Evolutionary conservation across 2,329 filamentous ascomycete species (phyloP), one percentile per base, ranked within the genome.

Genomic region (Orbilia quercus): DNA sequence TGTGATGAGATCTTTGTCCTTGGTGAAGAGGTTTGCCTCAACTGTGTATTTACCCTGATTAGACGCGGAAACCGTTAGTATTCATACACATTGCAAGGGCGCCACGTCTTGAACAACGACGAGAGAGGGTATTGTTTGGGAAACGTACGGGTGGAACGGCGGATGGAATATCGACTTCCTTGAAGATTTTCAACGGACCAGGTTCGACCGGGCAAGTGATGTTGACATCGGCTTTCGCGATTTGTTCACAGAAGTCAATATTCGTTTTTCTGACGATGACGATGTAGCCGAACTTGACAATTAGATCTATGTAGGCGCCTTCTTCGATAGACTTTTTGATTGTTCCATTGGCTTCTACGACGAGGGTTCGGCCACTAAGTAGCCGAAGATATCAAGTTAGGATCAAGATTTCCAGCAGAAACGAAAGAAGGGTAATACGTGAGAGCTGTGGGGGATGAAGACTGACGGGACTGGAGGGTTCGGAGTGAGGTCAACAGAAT

Each of bases 231-330:
- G 86, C 84, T 20, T 72, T 51, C 4, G 44, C 16, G 76, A 96
- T 87, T 80, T 96, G 90, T 73, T 97, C 91, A 84, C 95, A 99
- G 38, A 98, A 86, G 79, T 96, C 90, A 78, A 89, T 88, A n/a
- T n/a, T n/a, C 4, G 16, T 45, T 76, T 85, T 90, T 81, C 87
- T 91, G 81, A 99, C 88, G 76, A 99, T 86, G 63, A 88, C 91
- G 81, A 99, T 97, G 76, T 96, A 85, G 73, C 94, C 94, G 81
- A 96, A 97, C 83, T 96, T 97, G 82, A 99, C 94, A 76, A 89
- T 86, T 42, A 99, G 81, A 51, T 89, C 84, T 75, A 97, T 90
- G 78, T 91, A 91, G 72, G 94, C 91, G 69, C 92, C 94, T 69
- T 92, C 80, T 63, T 88, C 86, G 76, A 99, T 88, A 57, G 85